Conservation (phyloP, 345 rosid species). For the Balakata baccata region DNA sequence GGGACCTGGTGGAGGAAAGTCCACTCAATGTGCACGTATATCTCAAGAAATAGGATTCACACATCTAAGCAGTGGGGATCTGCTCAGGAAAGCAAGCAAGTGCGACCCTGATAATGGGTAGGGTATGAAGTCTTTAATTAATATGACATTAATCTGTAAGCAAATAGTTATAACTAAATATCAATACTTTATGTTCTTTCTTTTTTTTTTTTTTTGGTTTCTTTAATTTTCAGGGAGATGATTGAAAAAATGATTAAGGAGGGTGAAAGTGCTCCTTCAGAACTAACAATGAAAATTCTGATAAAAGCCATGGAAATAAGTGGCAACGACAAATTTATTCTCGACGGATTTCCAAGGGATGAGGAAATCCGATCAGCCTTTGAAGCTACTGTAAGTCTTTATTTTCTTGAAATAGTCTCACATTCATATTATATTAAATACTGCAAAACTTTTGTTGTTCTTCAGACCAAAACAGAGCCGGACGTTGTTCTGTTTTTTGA, state of each 20-base stretch:
- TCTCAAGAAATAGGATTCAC: background rate
- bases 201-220: background rate
- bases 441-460: background rate
- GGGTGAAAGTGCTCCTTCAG: conserved; percentile 4
- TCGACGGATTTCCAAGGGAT: conserved; percentile 25
- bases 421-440: background rate
- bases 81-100: background rate
- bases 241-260: conserved; percentile 4
- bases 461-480: conserved; percentile 18
- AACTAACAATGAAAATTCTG: background rate
- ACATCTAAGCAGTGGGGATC: conserved; percentile 1
- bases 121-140: background rate
- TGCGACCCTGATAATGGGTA: background rate
- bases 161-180: no score
- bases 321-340: conserved; percentile 15
- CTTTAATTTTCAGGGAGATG: background rate
- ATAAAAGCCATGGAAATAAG: background rate
- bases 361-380: conserved; percentile 22
- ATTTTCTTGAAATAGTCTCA: no score
- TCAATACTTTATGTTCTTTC: no score
- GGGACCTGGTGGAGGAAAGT: background rate
- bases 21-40: background rate
- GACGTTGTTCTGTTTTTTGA: conserved; percentile 20
- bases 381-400: conserved; percentile 17
- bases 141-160: no score